phyloP scores from a whole-genome alignment of 2,329 filamentous ascomycete genomes.

The Aureobasidium sp. region DNA sequence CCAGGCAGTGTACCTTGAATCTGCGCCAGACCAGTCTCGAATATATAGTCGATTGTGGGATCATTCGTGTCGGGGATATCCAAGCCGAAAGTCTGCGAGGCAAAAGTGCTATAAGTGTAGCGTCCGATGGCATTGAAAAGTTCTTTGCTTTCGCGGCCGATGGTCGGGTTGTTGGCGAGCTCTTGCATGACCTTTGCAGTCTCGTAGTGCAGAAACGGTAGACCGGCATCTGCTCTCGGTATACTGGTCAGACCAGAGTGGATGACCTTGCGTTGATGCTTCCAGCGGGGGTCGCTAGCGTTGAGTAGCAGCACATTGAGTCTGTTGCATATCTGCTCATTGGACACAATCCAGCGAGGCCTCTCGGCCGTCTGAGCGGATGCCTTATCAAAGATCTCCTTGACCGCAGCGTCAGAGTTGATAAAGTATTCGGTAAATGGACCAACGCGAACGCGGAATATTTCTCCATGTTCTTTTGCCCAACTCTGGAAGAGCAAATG shows the following conservation, averaged over 20 bases:
- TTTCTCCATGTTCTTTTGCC: conserved; percentile 12
- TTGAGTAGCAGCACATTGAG: conserved; percentile 14
- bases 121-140: conserved; percentile 1
- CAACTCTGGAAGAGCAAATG: conserved; percentile 4
- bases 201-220: conserved; percentile 12
- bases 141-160: conserved; percentile 5
- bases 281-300: conserved; percentile 15
- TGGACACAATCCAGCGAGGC: conserved; percentile 15
- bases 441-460: conserved; percentile 12
- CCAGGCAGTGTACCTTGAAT: conserved; percentile 13
- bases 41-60: conserved; percentile 11
- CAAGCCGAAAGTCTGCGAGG: conserved; percentile 12
- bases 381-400: conserved; percentile 13
- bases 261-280: conserved; percentile 12
- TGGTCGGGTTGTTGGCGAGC: conserved; percentile 2
- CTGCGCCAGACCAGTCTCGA: conserved; percentile 12
- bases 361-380: conserved; percentile 12
- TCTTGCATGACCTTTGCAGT: conserved; percentile 14
- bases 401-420: conserved; percentile 10
- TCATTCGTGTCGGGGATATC: conserved; percentile 7
- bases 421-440: conserved; percentile 2
- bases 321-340: conserved; percentile 16
- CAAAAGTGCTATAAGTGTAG: conserved; percentile 15
- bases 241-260: conserved; percentile 15
- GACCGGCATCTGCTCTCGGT: conserved; percentile 13